A percentile compares a stretch with the other conserved stretches of the same genome.
Conservation (phyloP, 176 grass and related monocot genomes). For the Juncus inflexus region DNA sequence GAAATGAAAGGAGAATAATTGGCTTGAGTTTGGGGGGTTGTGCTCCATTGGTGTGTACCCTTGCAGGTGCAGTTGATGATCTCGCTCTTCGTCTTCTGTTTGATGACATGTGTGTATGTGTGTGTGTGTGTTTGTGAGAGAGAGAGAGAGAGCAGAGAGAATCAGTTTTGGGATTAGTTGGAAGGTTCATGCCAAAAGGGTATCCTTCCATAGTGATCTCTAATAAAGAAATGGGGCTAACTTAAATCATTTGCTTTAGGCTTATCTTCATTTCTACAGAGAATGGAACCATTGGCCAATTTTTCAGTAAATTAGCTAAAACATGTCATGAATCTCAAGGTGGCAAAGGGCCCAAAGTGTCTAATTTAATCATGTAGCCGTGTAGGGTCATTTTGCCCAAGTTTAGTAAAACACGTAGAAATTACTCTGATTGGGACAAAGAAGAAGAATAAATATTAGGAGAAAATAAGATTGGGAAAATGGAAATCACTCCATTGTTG, state of each 20-base stretch:
- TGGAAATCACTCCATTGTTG: too few species aligned
- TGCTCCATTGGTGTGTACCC: conserved; percentile 10
- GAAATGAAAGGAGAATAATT: conserved; percentile 23
- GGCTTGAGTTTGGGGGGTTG: conserved; percentile 23
- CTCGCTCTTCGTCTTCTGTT: conserved; percentile 15
- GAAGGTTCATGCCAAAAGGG: conserved; percentile 4
- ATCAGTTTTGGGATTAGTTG: conserved; percentile 30
- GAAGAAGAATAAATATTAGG: too few species aligned
- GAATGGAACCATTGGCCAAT: conserved; percentile 1
- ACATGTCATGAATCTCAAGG: background rate
- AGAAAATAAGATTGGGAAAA: too few species aligned
- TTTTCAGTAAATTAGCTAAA: background rate
- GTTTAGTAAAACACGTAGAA: too few species aligned
- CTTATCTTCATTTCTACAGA: background rate
- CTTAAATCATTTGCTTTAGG: background rate
- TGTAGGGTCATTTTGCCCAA: too few species aligned
- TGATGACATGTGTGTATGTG: conserved; percentile 12
- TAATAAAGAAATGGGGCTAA: conserved; percentile 17
- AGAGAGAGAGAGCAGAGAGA: conserved; percentile 28
- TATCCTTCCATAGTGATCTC: conserved; percentile 14
- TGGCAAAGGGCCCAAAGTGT: background rate
- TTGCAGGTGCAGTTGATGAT: conserved; percentile 7
- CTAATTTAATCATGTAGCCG: background rate
- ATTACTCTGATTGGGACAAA: too few species aligned
- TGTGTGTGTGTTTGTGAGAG: background rate